These are phyloP conservation scores for Mucor irregularis DNA, from an alignment of 371 early-diverging fungal species.

Conservation along the genomic window DNA sequence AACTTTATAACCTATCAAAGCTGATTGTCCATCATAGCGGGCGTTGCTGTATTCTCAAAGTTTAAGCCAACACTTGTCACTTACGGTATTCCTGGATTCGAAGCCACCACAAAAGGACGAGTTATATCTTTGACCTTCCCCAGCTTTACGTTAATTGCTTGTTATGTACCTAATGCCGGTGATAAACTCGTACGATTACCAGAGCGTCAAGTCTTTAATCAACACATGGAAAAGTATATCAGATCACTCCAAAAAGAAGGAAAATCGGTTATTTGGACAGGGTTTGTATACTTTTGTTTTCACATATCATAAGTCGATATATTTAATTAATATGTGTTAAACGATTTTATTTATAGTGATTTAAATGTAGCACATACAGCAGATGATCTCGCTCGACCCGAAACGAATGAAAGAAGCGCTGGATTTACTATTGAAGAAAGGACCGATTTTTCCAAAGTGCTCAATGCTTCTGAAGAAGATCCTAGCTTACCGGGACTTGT, in stretches of 20 bases:
- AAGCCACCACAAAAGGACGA: conserved; percentile 66
- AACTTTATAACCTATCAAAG: background rate
- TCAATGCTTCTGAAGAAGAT: conserved; percentile 44
- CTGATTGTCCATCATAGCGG: conserved; percentile 43
- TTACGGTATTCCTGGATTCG: conserved; percentile 64
- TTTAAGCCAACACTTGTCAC: conserved; percentile 65
- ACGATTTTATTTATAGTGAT: conserved; percentile 48
- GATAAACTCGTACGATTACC: conserved; percentile 68
- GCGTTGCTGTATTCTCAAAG: conserved; percentile 81
- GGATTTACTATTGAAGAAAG: conserved; percentile 90
- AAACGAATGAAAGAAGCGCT: conserved; percentile 74
- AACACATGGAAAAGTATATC: conserved; percentile 68
- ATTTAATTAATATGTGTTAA: background rate
- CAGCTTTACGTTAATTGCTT: conserved; percentile 66
- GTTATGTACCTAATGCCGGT: conserved; percentile 87
- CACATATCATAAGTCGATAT: too few relatives aligned
- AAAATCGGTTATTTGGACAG: conserved; percentile 83
- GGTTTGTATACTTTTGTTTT: too few relatives aligned
- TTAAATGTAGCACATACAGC: conserved; percentile 87
- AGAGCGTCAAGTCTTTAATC: conserved; percentile 68
- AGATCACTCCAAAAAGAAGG: conserved; percentile 63
- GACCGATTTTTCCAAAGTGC: conserved; percentile 64
- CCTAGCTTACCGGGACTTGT: conserved; percentile 52
- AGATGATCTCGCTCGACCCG: conserved; percentile 82
- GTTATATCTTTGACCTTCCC: conserved; percentile 74